These are phyloP conservation scores for Cucurbita argyrosperma DNA, from an alignment of 306 rosid genomes.

Conservation along the genomic window DNA sequence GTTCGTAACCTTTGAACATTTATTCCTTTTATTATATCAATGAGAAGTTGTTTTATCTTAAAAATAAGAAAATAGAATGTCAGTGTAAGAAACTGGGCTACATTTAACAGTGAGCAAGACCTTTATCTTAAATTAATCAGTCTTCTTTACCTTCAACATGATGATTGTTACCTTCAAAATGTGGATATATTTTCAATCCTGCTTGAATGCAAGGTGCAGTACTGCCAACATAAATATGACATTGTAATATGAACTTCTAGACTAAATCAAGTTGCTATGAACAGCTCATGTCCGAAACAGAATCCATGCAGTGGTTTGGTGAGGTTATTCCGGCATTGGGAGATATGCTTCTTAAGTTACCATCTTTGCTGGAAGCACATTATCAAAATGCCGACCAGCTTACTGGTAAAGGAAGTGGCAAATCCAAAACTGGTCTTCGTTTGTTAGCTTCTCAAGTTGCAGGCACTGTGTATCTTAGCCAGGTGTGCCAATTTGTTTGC, in stretches of 20 bases:
- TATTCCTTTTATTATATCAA: too few species aligned
- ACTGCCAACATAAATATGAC: not conserved
- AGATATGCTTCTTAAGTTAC: conserved; percentile 54
- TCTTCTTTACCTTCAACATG: too few species aligned
- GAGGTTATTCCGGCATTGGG: conserved; percentile 61
- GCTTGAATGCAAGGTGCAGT: not conserved
- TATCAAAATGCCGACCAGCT: conserved; percentile 32
- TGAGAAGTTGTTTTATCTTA: too few species aligned
- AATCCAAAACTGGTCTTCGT: conserved; percentile 42
- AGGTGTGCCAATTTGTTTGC: conserved; percentile 29
- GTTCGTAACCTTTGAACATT: too few species aligned
- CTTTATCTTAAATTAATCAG: too few species aligned
- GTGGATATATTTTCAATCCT: not conserved
- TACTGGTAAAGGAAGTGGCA: conserved; percentile 14
- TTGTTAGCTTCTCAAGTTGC: conserved; percentile 50
- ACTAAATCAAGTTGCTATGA: conserved; percentile 1
- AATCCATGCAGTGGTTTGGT: conserved; percentile 52
- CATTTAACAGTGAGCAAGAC: not conserved
- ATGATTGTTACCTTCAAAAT: not conserved
- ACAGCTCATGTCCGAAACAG: conserved; percentile 52
- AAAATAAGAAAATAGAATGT: not conserved
- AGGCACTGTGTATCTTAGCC: conserved; percentile 62
- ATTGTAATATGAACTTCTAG: not conserved
- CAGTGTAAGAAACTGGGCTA: not conserved
- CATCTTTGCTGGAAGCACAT: conserved; percentile 64